These are phyloP conservation scores for Wickerhamomyces hampshirensis DNA, from an alignment of 805 yeast genomes.

Conservation along the genomic window DNA sequence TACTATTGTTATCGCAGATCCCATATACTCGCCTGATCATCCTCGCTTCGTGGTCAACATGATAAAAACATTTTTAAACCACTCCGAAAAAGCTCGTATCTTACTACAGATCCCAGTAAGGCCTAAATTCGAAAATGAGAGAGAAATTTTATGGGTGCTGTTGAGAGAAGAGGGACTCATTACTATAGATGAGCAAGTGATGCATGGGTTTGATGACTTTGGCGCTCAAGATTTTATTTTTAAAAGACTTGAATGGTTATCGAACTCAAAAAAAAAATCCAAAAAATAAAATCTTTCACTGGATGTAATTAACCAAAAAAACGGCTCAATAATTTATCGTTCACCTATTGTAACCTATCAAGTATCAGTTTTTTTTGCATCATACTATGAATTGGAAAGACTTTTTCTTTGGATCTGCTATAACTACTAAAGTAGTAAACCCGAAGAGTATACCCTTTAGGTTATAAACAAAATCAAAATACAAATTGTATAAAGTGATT, in stretches of 20 bases:
- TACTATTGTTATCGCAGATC: slow-evolving; percentile 77
- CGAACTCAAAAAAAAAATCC: slow-evolving; percentile 1
- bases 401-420: too few species aligned
- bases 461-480: too few species aligned
- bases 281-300: too few species aligned
- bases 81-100: slow-evolving; percentile 36
- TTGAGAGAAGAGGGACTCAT: slow-evolving; percentile 31
- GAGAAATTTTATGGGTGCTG: slow-evolving; percentile 55
- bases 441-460: too few species aligned
- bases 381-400: too few species aligned
- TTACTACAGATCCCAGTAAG: slow-evolving; percentile 77
- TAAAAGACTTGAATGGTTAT: slow-evolving; percentile 30
- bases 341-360: too few species aligned
- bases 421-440: too few species aligned
- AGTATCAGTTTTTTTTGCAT: too few species aligned
- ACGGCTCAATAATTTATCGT: too few species aligned
- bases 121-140: slow-evolving; percentile 55
- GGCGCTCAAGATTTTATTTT: slow-evolving; percentile 60
- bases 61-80: slow-evolving; percentile 42
- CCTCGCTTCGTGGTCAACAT: slow-evolving; percentile 68
- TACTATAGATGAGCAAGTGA: slow-evolving; percentile 28
- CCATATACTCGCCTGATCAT: slow-evolving; percentile 79
- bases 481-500: too few species aligned
- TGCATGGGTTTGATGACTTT: slow-evolving; percentile 77
- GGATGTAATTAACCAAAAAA: too few species aligned